phyloP scores from a whole-genome alignment of 805 yeast species.

The Metschnikowia colocasiae region DNA sequence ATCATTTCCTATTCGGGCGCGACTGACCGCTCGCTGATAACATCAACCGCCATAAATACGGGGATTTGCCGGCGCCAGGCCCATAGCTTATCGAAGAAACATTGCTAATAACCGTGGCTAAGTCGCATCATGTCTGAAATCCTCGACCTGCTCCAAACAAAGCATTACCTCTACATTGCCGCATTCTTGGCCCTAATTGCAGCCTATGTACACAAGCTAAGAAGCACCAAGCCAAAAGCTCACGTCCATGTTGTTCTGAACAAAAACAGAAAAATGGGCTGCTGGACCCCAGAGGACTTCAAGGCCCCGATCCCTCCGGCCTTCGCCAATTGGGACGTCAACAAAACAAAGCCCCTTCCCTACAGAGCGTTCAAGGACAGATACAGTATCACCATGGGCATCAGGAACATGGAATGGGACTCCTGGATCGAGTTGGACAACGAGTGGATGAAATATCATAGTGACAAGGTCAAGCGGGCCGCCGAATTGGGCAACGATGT shows the following conservation, averaged over 20 bases:
- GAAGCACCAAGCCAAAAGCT: not conserved
- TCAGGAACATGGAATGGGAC: constrained; percentile 56
- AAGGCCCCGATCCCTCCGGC: constrained; percentile 48
- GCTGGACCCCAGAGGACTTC: constrained; percentile 53
- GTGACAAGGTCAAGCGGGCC: constrained; percentile 49
- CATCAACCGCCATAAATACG: constrained; percentile 7
- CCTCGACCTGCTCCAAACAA: constrained; percentile 6
- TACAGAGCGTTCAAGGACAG: constrained; percentile 65
- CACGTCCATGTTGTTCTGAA: constrained; percentile 21
- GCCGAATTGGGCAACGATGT: constrained; percentile 43
- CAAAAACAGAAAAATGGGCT: constrained; percentile 45
- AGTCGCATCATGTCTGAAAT: not conserved
- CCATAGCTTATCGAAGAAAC: too few relatives aligned
- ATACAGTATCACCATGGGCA: constrained; percentile 67
- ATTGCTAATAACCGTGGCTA: not conserved
- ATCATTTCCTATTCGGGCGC: constrained; percentile 5
- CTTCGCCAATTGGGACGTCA: constrained; percentile 47
- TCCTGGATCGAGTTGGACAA: constrained; percentile 68
- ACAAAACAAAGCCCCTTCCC: constrained; percentile 52
- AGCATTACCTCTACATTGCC: constrained; percentile 15
- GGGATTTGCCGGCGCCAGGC: not conserved
- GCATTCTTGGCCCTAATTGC: constrained; percentile 10
- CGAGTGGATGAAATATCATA: constrained; percentile 57
- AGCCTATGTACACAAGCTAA: constrained; percentile 7
- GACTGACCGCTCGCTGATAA: constrained; percentile 8